phyloP scores from a whole-genome alignment of 306 rosid species.

The Cajanus cajan region DNA sequence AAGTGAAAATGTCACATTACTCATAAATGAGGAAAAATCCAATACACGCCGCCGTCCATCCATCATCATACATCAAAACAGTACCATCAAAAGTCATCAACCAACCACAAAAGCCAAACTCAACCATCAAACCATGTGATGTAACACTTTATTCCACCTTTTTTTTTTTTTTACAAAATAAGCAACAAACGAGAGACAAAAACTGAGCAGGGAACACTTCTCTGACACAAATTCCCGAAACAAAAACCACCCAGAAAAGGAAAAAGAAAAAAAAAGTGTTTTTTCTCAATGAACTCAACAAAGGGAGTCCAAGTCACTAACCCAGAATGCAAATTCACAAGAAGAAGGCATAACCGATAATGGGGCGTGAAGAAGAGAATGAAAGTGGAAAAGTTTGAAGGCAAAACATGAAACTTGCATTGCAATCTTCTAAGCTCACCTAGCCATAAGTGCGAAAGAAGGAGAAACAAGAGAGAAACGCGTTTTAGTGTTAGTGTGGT shows the following conservation, averaged over 20 bases:
- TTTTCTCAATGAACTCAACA: background rate
- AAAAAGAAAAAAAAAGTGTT: no score
- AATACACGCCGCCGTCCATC: background rate
- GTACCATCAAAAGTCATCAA: background rate
- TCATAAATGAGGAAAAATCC: background rate
- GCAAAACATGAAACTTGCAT: background rate
- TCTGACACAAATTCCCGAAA: background rate
- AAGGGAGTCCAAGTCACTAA: background rate
- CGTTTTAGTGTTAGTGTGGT: background rate
- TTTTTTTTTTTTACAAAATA: background rate
- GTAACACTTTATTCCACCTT: background rate
- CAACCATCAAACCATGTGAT: constrained; percentile 1
- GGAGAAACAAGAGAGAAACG: background rate
- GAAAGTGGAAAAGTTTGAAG: background rate
- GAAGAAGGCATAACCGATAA: background rate
- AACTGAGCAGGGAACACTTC: background rate
- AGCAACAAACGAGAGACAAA: background rate
- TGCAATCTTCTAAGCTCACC: constrained; percentile 35
- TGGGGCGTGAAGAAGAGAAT: background rate
- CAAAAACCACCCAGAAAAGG: background rate
- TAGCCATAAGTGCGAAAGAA: constrained; percentile 35
- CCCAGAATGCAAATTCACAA: background rate
- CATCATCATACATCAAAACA: background rate
- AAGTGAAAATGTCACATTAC: background rate
- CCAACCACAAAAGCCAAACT: constrained; percentile 8